Evolutionary conservation across 2,329 filamentous ascomycete genomes (phyloP).

Genomic region (Fusarium nematophilum): DNA sequence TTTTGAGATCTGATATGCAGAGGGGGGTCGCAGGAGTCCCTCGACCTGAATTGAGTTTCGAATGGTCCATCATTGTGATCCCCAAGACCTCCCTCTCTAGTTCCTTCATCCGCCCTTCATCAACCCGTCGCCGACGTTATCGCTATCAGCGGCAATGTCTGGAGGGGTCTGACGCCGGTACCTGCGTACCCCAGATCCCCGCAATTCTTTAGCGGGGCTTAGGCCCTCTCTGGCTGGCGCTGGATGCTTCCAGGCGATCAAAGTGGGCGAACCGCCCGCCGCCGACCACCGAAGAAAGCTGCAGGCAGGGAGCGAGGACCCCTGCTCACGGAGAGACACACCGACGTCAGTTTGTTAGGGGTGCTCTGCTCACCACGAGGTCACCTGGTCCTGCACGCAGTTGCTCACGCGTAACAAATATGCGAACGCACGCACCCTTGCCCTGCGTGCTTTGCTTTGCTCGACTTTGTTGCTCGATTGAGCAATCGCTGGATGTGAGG

Average conservation of each 20-base stretch:
- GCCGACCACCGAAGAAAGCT: conserved; percentile 9
- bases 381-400: conserved; percentile 4
- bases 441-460: too few species aligned
- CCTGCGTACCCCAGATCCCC: conserved; percentile 38
- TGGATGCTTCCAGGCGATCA: too few species aligned
- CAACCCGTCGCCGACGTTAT: too few species aligned
- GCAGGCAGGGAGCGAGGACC: conserved; percentile 4
- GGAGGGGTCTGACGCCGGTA: conserved; percentile 22
- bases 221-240: background rate
- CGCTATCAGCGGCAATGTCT: conserved; percentile 10
- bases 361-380: conserved; percentile 9
- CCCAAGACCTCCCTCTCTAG: too few species aligned
- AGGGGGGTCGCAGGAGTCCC: too few species aligned
- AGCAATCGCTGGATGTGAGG: too few species aligned
- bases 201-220: conserved; percentile 17
- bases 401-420: conserved; percentile 2
- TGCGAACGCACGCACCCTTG: background rate
- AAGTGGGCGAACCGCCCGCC: conserved; percentile 7
- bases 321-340: conserved; percentile 12
- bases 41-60: too few species aligned
- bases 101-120: too few species aligned
- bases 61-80: too few species aligned
- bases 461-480: too few species aligned
- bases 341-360: conserved; percentile 31
- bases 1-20: background rate